A percentile compares a stretch with the other conserved stretches of the same genome.
phyloP scores from a whole-genome alignment of 306 rosid genomes.

The Sechiopsis laciniata region DNA sequence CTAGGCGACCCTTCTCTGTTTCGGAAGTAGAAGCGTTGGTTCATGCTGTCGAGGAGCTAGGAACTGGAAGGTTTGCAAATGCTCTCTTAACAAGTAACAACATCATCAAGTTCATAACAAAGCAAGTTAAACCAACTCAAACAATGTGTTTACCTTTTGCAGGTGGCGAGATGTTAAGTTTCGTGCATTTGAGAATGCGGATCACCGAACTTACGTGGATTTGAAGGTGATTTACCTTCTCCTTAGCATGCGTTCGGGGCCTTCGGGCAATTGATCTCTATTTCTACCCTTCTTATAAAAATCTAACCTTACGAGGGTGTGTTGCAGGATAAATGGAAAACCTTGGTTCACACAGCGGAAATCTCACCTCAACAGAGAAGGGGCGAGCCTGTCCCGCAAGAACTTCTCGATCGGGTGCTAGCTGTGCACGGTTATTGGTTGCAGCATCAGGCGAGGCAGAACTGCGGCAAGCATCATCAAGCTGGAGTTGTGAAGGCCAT shows the following conservation, averaged over 20 bases:
- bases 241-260: slow-evolving; percentile 4
- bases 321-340: slow-evolving; percentile 90
- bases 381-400: slow-evolving; percentile 91
- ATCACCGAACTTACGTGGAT: slow-evolving; percentile 91
- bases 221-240: slow-evolving; percentile 55
- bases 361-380: slow-evolving; percentile 89
- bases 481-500: slow-evolving; percentile 38
- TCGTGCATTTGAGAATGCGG: slow-evolving; percentile 77
- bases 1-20: slow-evolving; percentile 88
- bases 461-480: slow-evolving; percentile 51
- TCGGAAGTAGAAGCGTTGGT: slow-evolving; percentile 91
- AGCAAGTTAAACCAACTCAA: slow-evolving; percentile 11
- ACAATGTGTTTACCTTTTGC: slow-evolving; percentile 26
- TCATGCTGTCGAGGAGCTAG: slow-evolving; percentile 84
- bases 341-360: slow-evolving; percentile 85
- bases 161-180: slow-evolving; percentile 99
- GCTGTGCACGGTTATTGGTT: slow-evolving; percentile 83
- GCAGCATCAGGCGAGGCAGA: slow-evolving; percentile 65
- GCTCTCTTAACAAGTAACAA: background rate
- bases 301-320: background rate
- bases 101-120: background rate
- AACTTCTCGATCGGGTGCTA: slow-evolving; percentile 74
- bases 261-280: background rate
- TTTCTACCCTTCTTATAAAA: background rate
- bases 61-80: slow-evolving; percentile 78